Evolutionary conservation across 2,329 filamentous ascomycete genomes (phyloP).

Genomic region (Diaporthe citri): DNA sequence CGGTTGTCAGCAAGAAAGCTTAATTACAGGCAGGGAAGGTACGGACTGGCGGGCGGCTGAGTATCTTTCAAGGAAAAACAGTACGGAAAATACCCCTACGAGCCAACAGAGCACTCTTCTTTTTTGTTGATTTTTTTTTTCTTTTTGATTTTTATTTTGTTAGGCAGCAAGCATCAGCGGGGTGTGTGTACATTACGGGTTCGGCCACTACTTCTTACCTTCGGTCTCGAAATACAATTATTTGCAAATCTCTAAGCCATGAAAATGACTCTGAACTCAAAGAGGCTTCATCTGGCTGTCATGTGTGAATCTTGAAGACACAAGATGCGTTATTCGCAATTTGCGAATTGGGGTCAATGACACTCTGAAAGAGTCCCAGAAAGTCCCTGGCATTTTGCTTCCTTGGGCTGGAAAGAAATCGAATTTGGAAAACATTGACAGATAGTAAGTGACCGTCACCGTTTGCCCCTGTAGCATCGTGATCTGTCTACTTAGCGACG

Average conservation of each 20-base stretch:
- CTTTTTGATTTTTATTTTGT: slow-evolving; percentile 18
- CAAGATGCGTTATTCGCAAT: neutral
- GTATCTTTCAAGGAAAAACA: slow-evolving; percentile 18
- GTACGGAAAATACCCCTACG: slow-evolving; percentile 35
- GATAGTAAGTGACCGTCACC: neutral
- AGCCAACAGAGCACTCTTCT: slow-evolving; percentile 21
- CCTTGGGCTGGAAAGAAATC: neutral
- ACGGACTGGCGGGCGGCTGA: neutral
- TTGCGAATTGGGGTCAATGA: neutral
- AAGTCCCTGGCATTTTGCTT: neutral
- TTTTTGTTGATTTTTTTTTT: slow-evolving; percentile 9
- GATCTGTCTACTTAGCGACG: slow-evolving; percentile 38
- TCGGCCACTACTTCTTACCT: slow-evolving; percentile 3
- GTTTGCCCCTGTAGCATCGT: neutral
- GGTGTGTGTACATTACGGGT: slow-evolving; percentile 29
- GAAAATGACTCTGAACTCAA: neutral
- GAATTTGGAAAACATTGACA: neutral
- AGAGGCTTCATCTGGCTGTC: neutral
- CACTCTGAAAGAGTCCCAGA: neutral
- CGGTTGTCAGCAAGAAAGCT: slow-evolving; percentile 74
- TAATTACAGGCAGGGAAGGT: slow-evolving; percentile 30
- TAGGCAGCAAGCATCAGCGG: slow-evolving; percentile 37
- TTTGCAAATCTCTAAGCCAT: neutral
- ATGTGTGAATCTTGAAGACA: neutral
- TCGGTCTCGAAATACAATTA: slow-evolving; percentile 16